phyloP scores from a whole-genome alignment of 1,284 basidiomycete genomes.

The Ceratobasidium sp. region DNA sequence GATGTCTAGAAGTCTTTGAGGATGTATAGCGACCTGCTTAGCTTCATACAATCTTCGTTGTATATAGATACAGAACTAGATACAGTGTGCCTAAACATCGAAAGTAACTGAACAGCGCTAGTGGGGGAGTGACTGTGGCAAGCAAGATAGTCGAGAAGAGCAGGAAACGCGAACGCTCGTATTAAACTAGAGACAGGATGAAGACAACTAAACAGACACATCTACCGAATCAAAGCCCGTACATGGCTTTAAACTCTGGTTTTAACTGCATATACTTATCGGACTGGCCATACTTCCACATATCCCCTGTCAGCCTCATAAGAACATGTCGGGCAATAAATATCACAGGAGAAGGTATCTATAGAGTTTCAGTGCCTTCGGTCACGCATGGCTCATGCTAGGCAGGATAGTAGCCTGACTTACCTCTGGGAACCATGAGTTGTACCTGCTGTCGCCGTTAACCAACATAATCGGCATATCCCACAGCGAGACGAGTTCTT shows the following conservation, averaged over 20 bases:
- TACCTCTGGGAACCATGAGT: constrained; percentile 39
- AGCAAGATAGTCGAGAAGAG: too few species aligned
- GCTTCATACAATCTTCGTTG: too few species aligned
- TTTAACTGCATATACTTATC: constrained; percentile 22
- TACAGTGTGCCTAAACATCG: too few species aligned
- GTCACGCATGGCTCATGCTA: too few species aligned
- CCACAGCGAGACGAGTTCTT: constrained; percentile 10
- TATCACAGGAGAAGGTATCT: constrained; percentile 10
- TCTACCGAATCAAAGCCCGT: background rate
- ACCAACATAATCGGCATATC: constrained; percentile 13
- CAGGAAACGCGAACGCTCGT: too few species aligned
- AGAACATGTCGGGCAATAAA: constrained; percentile 23
- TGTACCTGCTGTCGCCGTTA: constrained; percentile 11
- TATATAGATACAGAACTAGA: too few species aligned
- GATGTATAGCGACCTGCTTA: too few species aligned
- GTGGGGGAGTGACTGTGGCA: too few species aligned
- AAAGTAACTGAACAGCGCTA: too few species aligned
- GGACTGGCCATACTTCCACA: constrained; percentile 41
- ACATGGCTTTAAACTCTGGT: constrained; percentile 28
- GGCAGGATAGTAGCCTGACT: background rate
- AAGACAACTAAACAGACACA: background rate
- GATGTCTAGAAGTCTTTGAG: too few species aligned
- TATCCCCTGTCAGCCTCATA: constrained; percentile 8
- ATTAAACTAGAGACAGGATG: too few species aligned
- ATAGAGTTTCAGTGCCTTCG: too few species aligned